phyloP scores from a whole-genome alignment of 1,139 yeast genomes.

The Diutina catenulata region DNA sequence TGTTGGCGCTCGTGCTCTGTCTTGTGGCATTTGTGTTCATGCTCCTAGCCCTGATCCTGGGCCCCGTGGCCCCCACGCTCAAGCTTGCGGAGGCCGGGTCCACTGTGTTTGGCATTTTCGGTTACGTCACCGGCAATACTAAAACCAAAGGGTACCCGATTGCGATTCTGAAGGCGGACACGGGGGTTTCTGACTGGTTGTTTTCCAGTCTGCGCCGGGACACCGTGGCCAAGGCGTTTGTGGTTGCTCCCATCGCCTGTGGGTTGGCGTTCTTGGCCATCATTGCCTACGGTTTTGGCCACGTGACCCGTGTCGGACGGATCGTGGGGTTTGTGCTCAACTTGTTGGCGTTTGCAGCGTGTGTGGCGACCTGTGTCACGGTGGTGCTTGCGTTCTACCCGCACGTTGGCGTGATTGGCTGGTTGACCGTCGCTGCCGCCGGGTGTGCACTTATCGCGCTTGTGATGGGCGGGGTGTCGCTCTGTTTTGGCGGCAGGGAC shows the following conservation, averaged over 20 bases:
- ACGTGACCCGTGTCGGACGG: neutral
- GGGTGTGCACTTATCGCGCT: constrained; percentile 34
- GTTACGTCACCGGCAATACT: constrained; percentile 8
- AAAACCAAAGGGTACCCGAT: constrained; percentile 23
- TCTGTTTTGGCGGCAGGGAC: constrained; percentile 15
- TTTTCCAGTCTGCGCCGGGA: constrained; percentile 7
- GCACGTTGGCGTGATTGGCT: constrained; percentile 52
- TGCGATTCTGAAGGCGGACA: constrained; percentile 7
- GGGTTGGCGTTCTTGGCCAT: constrained; percentile 8
- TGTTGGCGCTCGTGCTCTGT: constrained; percentile 20
- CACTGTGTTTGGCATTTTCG: constrained; percentile 10
- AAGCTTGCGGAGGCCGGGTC: constrained; percentile 17
- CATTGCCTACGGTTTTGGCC: neutral
- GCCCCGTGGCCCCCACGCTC: constrained; percentile 30
- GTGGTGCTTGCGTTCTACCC: constrained; percentile 51
- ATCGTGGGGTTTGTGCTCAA: constrained; percentile 15
- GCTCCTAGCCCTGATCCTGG: constrained; percentile 38
- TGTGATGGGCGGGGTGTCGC: constrained; percentile 11
- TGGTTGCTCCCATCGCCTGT: constrained; percentile 12
- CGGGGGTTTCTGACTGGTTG: constrained; percentile 7
- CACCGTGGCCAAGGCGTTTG: constrained; percentile 9
- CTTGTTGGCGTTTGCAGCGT: constrained; percentile 37
- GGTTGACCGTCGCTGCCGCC: constrained; percentile 60
- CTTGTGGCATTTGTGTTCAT: constrained; percentile 31
- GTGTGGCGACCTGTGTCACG: constrained; percentile 34